These are phyloP conservation scores for Metschnikowia reukaufii DNA, from an alignment of 805 yeast species.

Conservation along the genomic window DNA sequence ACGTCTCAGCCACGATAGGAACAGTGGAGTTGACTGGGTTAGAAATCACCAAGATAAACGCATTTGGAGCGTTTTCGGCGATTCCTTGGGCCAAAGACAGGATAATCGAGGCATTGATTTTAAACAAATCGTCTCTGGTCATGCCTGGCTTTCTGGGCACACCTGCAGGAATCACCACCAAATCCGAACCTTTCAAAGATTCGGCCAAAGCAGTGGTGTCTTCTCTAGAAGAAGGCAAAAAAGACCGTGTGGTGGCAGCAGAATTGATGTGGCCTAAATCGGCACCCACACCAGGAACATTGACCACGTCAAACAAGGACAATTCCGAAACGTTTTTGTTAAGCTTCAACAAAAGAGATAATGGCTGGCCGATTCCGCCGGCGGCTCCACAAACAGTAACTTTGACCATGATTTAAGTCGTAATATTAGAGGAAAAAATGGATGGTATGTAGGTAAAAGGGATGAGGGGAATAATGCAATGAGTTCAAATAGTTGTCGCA, in stretches of 20 bases:
- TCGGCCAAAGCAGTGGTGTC: conserved; percentile 46
- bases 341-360: conserved; percentile 76
- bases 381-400: conserved; percentile 90
- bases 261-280: conserved; percentile 85
- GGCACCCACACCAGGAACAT: conserved; percentile 83
- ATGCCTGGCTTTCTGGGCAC: conserved; percentile 93
- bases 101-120: conserved; percentile 80
- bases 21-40: conserved; percentile 95
- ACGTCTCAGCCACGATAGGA: conserved; percentile 81
- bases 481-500: background rate
- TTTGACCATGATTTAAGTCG: conserved; percentile 45
- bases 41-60: conserved; percentile 78
- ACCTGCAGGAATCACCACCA: conserved; percentile 76
- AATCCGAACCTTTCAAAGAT: conserved; percentile 46
- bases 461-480: background rate
- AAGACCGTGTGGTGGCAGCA: conserved; percentile 56
- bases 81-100: conserved; percentile 71
- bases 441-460: too few species aligned
- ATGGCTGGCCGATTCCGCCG: conserved; percentile 94
- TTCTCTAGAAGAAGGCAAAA: conserved; percentile 56
- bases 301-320: conserved; percentile 81
- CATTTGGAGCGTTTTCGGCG: conserved; percentile 69
- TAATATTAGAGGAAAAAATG: background rate
- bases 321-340: conserved; percentile 61
- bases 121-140: conserved; percentile 89